A percentile compares a stretch with the other conserved stretches of the same genome.
phyloP scores from a whole-genome alignment of 192 early-diverging fungal species.

The Coemansia sp. region DNA sequence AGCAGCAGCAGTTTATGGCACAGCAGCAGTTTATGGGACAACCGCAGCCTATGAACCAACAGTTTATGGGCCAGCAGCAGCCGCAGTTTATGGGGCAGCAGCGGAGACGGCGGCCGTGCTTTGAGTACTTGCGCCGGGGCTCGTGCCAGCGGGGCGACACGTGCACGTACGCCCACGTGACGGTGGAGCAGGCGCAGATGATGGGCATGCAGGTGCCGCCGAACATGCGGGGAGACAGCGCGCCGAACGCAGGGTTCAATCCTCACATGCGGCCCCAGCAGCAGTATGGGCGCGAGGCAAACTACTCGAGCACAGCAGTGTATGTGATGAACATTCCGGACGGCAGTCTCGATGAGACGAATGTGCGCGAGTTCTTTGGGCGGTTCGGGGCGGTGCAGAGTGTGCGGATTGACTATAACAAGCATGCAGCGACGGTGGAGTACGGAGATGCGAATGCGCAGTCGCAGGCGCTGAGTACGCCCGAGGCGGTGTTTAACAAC shows the following conservation, averaged over 20 bases:
- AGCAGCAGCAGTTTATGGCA: constrained; percentile 12
- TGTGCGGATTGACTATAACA: constrained; percentile 21
- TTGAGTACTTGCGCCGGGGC: constrained; percentile 44
- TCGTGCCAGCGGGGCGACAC: constrained; percentile 44
- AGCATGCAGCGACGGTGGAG: constrained; percentile 28
- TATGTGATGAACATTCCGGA: constrained; percentile 46
- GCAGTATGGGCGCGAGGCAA: not conserved
- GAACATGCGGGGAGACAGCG: constrained; percentile 14
- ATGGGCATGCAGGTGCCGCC: constrained; percentile 38
- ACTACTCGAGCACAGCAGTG: constrained; percentile 25
- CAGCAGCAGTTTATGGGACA: constrained; percentile 17
- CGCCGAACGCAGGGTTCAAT: not conserved
- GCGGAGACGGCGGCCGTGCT: constrained; percentile 33
- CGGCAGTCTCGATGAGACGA: constrained; percentile 18
- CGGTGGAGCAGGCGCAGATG: constrained; percentile 27
- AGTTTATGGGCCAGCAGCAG: constrained; percentile 15
- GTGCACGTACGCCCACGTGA: constrained; percentile 35
- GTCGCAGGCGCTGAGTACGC: constrained; percentile 26
- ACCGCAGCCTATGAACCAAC: constrained; percentile 17
- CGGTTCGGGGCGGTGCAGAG: constrained; percentile 29
- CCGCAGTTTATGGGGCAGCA: constrained; percentile 14
- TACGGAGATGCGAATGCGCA: constrained; percentile 25
- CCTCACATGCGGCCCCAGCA: constrained; percentile 1
- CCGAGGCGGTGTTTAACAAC: constrained; percentile 50
- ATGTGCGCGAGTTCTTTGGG: constrained; percentile 33